Conservation (phyloP, 352 stramenopile genomes). For the Phytophthora melonis region DNA sequence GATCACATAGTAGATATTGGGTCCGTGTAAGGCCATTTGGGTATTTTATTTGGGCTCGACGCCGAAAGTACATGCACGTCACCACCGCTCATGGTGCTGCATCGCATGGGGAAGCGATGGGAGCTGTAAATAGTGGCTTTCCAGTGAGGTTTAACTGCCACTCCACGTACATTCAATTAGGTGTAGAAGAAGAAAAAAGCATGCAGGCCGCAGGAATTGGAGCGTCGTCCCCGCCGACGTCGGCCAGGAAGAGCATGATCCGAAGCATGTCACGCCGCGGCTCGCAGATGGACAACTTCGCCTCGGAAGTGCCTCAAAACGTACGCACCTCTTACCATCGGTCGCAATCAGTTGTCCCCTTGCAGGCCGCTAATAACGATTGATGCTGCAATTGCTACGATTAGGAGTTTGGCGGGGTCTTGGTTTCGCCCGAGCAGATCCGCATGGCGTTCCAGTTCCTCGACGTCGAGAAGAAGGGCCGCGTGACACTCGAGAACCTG, state of each 20-base stretch:
- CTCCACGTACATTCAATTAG: not conserved
- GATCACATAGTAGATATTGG: no score
- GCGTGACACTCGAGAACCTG: constrained; percentile 86
- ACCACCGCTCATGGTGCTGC: no score
- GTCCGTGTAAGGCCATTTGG: no score
- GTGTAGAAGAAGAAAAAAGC: not conserved
- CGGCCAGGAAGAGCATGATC: constrained; percentile 16
- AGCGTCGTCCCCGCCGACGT: constrained; percentile 1
- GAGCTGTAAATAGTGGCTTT: constrained; percentile 3
- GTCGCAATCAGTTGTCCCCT: not conserved
- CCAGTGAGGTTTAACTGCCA: not conserved
- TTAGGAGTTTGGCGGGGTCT: constrained; percentile 82
- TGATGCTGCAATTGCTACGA: not conserved
- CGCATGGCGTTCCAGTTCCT: constrained; percentile 91
- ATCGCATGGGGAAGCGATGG: not conserved
- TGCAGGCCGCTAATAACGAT: not conserved
- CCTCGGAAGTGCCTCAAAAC: constrained; percentile 28
- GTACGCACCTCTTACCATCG: constrained; percentile 10
- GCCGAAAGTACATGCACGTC: no score
- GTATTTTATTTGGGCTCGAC: no score
- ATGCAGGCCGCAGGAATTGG: constrained; percentile 18
- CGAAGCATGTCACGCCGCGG: constrained; percentile 3
- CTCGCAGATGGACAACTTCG: constrained; percentile 13
- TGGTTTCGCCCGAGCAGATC: constrained; percentile 89
- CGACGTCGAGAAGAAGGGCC: constrained; percentile 82